Evolutionary conservation across 306 rosid species (phyloP), one percentile per base, ranked within the genome.

Genomic region (Vigna mungo): DNA sequence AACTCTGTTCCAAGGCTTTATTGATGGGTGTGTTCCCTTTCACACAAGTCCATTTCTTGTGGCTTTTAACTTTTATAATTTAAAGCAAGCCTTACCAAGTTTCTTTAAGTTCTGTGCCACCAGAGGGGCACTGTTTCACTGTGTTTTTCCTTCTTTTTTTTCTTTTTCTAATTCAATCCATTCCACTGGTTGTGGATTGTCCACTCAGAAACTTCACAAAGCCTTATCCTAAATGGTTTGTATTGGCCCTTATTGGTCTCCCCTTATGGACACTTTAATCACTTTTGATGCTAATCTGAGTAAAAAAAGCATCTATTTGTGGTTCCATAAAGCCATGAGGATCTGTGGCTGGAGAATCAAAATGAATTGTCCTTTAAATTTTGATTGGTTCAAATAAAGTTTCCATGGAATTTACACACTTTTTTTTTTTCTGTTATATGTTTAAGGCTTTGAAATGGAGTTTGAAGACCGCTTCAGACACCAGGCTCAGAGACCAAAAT

Each of bases 401-500:
- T 81, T 13, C 79, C 76, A 7, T 69, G 75, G 70, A 83, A 78
- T 78, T 68, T 34, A 46, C 69, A 52, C 43, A 83, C 52, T n/a
- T 1, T 20, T 25, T 70, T 71, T 52, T 79, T 80, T 81, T 76
- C 34, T 18, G 66, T 72, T 73, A 16, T 37, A 8, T 75, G 25
- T 52, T 71, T n/a, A 85, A 82, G 68, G 84, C 18, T 74, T 76
- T 66, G 43, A 85, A 84, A 95, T 95, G 99, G 99, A 85, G 77
- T 92, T 68, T 53, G 93, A 89, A 37, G 81, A 80, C 66, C 81
- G 86, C n/a, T 88, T 83, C 85, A 84, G 89, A 80, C 92, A 88
- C 73, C 92, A 87, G 36, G 86, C 84, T 76, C 90, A 86, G 79
- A 92, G 92, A 74, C 82, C 90, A 54, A 93, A 89, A 87, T 91